Evolutionary conservation across 768 basidiomycete species (phyloP).

Genomic region (Tricholomella constricta): DNA sequence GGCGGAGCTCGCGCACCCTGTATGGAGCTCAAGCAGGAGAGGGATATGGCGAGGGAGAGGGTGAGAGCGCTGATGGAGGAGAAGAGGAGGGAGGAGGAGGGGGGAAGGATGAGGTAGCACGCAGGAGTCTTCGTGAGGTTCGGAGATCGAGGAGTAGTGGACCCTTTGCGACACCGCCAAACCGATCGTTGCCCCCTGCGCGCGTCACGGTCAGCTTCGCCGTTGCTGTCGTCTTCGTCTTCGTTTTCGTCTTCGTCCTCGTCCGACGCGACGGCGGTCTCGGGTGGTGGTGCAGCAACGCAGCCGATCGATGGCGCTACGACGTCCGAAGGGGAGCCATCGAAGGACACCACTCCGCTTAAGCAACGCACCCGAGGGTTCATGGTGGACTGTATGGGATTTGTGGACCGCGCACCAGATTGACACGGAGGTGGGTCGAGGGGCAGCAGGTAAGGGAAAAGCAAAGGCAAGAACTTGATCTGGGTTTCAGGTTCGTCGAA

Average conservation of each 20-base stretch:
- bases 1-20: conserved; percentile 31
- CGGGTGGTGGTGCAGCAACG: too few relatives aligned
- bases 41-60: conserved; percentile 35
- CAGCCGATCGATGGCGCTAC: too few relatives aligned
- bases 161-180: background rate
- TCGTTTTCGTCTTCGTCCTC: conserved; percentile 2
- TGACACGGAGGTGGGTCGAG: too few relatives aligned
- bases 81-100: conserved; percentile 10
- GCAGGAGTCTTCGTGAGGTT: background rate
- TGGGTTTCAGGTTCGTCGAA: conserved; percentile 55
- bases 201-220: conserved; percentile 1
- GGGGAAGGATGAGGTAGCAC: too few relatives aligned
- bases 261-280: too few relatives aligned
- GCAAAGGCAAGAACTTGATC: conserved; percentile 30
- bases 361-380: too few relatives aligned
- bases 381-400: too few relatives aligned
- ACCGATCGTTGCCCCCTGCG: background rate
- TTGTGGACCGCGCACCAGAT: too few relatives aligned
- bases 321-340: too few relatives aligned
- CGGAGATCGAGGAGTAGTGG: conserved; percentile 6
- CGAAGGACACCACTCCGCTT: too few relatives aligned
- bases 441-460: too few relatives aligned
- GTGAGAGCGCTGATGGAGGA: conserved; percentile 28
- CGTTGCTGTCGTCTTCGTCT: too few relatives aligned
- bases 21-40: conserved; percentile 31